phyloP scores from a whole-genome alignment of 2,329 filamentous ascomycete genomes.

The Capronia americana region DNA sequence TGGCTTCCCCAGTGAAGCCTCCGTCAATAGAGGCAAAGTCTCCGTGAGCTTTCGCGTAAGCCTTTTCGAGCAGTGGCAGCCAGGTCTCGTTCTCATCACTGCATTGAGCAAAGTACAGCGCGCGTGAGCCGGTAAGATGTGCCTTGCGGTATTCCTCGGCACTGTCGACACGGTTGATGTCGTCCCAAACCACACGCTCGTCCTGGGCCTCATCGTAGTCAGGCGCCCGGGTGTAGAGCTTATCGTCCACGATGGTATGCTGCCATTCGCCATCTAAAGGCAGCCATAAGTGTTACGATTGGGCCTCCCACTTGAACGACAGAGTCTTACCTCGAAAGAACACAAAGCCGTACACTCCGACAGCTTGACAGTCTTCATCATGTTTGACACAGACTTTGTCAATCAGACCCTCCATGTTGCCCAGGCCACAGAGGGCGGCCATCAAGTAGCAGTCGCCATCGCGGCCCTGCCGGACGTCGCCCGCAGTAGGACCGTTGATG shows the following conservation, averaged over 20 bases:
- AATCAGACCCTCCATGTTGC: constrained; percentile 74
- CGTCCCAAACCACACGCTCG: constrained; percentile 74
- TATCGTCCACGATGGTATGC: constrained; percentile 89
- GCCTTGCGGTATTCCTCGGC: constrained; percentile 73
- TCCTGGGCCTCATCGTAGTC: constrained; percentile 80
- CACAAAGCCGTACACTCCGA: constrained; percentile 85
- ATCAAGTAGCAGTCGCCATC: constrained; percentile 88
- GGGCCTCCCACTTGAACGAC: neutral
- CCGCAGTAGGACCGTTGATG: constrained; percentile 75
- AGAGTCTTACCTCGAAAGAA: constrained; percentile 68
- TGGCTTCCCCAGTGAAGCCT: constrained; percentile 70
- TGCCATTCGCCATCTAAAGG: constrained; percentile 83
- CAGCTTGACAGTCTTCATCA: constrained; percentile 61
- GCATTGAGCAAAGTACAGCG: constrained; percentile 79
- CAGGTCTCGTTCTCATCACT: constrained; percentile 80
- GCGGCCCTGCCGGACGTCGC: constrained; percentile 78
- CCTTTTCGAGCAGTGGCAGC: constrained; percentile 80
- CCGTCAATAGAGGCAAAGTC: constrained; percentile 78
- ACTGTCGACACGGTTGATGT: constrained; percentile 72
- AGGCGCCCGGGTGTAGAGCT: constrained; percentile 81
- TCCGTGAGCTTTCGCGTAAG: constrained; percentile 83
- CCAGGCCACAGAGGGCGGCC: constrained; percentile 77
- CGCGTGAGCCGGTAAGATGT: constrained; percentile 76
- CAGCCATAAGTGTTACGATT: constrained; percentile 14
- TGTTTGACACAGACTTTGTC: constrained; percentile 75